Base-by-base conservation (phyloP, 1,139 yeast genomes). In the Petasospora fabianii region DNA sequence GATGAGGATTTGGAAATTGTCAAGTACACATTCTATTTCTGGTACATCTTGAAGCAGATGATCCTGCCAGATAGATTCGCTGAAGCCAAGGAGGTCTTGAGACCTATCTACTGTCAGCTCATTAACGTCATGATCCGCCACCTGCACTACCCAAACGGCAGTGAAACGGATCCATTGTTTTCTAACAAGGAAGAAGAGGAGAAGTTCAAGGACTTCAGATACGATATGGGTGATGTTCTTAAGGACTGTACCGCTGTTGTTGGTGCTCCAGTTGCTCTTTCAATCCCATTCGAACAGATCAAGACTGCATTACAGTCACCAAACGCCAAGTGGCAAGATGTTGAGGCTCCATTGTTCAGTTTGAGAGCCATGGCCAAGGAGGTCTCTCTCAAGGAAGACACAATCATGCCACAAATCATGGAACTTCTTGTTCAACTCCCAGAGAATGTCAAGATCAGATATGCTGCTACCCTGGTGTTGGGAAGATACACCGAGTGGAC, bases 401-500 rank as follows among this genome's bases (percentile, higher is more conserved):
- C 69, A 28, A 75, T 84, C 6, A 64, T 92, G 48, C 97, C 97
- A 0, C 77, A 77, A 41, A 79, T 92, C 47, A 79, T 90, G 95
- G 71, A 76, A 34, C 62, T 71, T 44, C 65, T 86, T 34, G 74
- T 80, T 18, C 77, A 76, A 53, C 65, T 88, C 36, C 97, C 97
- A 0, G 94, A 85, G 52, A 92, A 87, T 55, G 82, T 84, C 16
- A 86, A 87, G 58, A 77, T 92, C 41, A 73, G 96, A 56, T 92
- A 92, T 55, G 95, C 97, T 3, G 92, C 96, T 1, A 87, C 96
- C 0, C 70, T 92, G 53, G 96, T 92, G 1, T 68, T 94, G 35
- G 98, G 98, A 8, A 73, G 98, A 53, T 92, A 92, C 61, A 86
- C 97, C 2, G 90, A 84, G 62, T 94, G 98, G 97, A 87, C 97